Evolutionary conservation across 2,329 filamentous ascomycete species (phyloP).

Genomic region (Fusarium lateritium): DNA sequence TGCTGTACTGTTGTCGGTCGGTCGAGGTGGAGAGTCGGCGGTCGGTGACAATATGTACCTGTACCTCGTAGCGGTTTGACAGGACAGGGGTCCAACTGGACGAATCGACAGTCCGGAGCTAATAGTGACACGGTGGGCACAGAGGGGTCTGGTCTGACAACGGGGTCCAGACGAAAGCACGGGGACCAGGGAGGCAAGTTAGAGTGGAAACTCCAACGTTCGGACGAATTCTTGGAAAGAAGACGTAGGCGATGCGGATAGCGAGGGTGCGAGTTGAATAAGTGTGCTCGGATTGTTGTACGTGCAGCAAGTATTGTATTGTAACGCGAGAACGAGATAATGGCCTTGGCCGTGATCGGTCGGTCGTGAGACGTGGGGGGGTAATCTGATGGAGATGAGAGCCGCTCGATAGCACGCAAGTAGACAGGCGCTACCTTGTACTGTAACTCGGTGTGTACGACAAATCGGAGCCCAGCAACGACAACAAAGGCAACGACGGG

Average conservation of each 20-base stretch:
- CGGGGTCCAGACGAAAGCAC: constrained; percentile 24
- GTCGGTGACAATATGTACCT: constrained; percentile 48
- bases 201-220: constrained; percentile 30
- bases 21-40: constrained; percentile 50
- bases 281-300: constrained; percentile 1
- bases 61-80: constrained; percentile 47
- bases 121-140: constrained; percentile 41
- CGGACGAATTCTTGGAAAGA: constrained; percentile 7
- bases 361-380: constrained; percentile 28
- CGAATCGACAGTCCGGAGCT: constrained; percentile 35
- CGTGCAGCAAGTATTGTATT: neutral
- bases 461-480: constrained; percentile 10
- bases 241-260: constrained; percentile 3
- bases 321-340: constrained; percentile 12
- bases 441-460: constrained; percentile 6
- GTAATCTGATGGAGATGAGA: constrained; percentile 26
- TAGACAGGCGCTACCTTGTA: constrained; percentile 14
- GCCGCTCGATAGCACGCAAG: constrained; percentile 16
- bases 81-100: constrained; percentile 43
- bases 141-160: constrained; percentile 39
- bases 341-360: constrained; percentile 7
- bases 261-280: constrained; percentile 8
- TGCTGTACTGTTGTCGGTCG: constrained; percentile 44
- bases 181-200: constrained; percentile 17
- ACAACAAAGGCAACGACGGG: constrained; percentile 9